Conservation (phyloP, 2,329 filamentous ascomycete species). For the Diplodia intermedia region DNA sequence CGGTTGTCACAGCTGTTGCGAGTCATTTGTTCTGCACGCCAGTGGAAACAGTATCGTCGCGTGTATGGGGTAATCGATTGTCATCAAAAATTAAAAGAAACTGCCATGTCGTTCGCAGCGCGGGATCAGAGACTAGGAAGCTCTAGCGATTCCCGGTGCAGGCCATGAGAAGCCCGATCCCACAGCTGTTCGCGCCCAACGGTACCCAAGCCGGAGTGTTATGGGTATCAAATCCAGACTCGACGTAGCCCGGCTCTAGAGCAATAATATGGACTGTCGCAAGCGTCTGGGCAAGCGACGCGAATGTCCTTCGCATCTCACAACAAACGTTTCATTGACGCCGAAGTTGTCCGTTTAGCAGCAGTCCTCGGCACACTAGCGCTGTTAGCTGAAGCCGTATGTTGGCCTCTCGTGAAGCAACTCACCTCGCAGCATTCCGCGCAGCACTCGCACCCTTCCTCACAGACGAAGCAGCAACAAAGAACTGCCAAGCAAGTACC, state of each 20-base stretch:
- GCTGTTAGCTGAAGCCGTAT: conserved; percentile 28
- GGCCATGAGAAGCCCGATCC: background rate
- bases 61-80: conserved; percentile 19
- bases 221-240: conserved; percentile 31
- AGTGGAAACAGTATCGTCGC: conserved; percentile 18
- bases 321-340: background rate
- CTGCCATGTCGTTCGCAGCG: conserved; percentile 16
- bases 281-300: conserved; percentile 6
- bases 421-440: conserved; percentile 65
- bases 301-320: conserved; percentile 1
- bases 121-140: background rate
- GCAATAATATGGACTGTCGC: conserved; percentile 9
- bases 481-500: conserved; percentile 61
- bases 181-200: conserved; percentile 16
- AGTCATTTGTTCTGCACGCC: background rate
- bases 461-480: conserved; percentile 70
- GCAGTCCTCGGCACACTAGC: conserved; percentile 45
- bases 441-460: conserved; percentile 70
- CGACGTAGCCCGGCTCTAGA: background rate
- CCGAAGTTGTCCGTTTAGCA: conserved; percentile 35
- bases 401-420: conserved; percentile 32
- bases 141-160: background rate
- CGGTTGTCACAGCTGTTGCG: background rate
- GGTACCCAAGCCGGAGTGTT: conserved; percentile 26
- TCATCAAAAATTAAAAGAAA: conserved; percentile 20